phyloP scores from a whole-genome alignment of 768 basidiomycete genomes.

The Tremella fuciformis region DNA sequence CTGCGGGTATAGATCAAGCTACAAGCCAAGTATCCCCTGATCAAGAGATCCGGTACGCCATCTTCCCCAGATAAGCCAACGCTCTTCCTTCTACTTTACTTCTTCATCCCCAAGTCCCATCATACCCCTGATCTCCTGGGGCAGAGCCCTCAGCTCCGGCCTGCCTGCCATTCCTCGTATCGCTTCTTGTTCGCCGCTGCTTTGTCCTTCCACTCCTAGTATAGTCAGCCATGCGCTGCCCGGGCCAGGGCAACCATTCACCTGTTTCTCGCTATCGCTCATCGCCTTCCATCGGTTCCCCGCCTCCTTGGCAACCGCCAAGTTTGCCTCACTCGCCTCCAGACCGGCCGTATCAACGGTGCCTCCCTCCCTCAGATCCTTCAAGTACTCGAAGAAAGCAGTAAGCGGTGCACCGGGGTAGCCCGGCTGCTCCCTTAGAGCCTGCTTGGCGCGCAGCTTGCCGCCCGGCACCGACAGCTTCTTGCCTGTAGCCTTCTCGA shows the following conservation, averaged over 20 bases:
- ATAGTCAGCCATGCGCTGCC: too few species aligned
- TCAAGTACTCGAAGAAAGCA: slow-evolving; percentile 31
- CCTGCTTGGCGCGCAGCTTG: slow-evolving; percentile 20
- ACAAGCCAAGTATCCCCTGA: too few species aligned
- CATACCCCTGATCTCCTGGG: too few species aligned
- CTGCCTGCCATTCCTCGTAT: too few species aligned
- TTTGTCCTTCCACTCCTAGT: too few species aligned
- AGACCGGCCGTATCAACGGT: slow-evolving; percentile 3
- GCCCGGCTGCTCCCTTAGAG: slow-evolving; percentile 15
- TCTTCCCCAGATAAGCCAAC: too few species aligned
- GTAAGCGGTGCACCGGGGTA: slow-evolving; percentile 32
- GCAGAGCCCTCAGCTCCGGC: too few species aligned
- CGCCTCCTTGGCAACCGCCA: slow-evolving; percentile 21
- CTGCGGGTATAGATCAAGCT: too few species aligned
- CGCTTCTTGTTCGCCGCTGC: too few species aligned
- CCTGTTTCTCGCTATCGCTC: slow-evolving; percentile 33
- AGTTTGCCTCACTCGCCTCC: slow-evolving; percentile 4
- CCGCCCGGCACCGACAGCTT: slow-evolving; percentile 30
- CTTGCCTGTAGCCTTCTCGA: slow-evolving; percentile 30
- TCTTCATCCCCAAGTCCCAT: too few species aligned
- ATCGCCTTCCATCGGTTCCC: slow-evolving; percentile 33
- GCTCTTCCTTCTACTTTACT: too few species aligned
- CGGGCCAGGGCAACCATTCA: slow-evolving; percentile 13
- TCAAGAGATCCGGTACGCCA: too few species aligned
- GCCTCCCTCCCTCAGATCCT: slow-evolving; percentile 25